Conservation (phyloP, 2,329 filamentous ascomycete species). For the Monilinia laxa region DNA sequence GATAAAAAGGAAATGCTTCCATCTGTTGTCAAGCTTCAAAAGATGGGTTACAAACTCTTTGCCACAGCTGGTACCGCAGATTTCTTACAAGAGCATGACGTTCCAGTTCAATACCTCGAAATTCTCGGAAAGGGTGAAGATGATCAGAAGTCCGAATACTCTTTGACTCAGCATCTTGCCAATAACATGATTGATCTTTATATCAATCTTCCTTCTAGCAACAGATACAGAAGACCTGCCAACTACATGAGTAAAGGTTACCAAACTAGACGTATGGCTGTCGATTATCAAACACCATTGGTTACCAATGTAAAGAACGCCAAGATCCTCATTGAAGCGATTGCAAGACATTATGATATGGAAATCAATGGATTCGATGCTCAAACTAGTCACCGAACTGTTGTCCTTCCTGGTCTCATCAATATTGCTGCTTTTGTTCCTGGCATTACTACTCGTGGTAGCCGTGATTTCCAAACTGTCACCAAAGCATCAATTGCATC, state of each 20-base stretch:
- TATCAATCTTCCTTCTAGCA: slow-evolving; percentile 98
- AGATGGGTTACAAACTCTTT: slow-evolving; percentile 92
- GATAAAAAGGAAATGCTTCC: slow-evolving; percentile 98
- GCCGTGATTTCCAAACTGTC: slow-evolving; percentile 66
- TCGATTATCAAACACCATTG: slow-evolving; percentile 89
- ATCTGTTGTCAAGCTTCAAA: slow-evolving; percentile 83
- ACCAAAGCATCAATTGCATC: slow-evolving; percentile 72
- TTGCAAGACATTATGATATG: slow-evolving; percentile 84
- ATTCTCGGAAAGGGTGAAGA: slow-evolving; percentile 75
- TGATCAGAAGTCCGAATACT: slow-evolving; percentile 92
- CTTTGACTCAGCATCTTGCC: slow-evolving; percentile 90
- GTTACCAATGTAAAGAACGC: slow-evolving; percentile 99
- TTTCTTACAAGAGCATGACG: slow-evolving; percentile 88
- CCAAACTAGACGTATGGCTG: slow-evolving; percentile 93
- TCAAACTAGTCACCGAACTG: slow-evolving; percentile 81
- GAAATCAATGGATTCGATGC: slow-evolving; percentile 82
- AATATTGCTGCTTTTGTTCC: slow-evolving; percentile 81
- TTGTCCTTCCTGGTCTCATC: slow-evolving; percentile 71
- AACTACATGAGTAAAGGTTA: slow-evolving; percentile 99
- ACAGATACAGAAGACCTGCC: slow-evolving; percentile 92
- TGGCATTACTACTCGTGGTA: slow-evolving; percentile 63
- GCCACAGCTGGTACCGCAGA: slow-evolving; percentile 96
- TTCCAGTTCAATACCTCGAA: slow-evolving; percentile 92
- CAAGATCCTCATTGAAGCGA: slow-evolving; percentile 93
- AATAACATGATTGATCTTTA: slow-evolving; percentile 97